These are phyloP conservation scores for Lolium multiflorum DNA, from an alignment of 176 grass and related monocot genomes.

Conservation along the genomic window DNA sequence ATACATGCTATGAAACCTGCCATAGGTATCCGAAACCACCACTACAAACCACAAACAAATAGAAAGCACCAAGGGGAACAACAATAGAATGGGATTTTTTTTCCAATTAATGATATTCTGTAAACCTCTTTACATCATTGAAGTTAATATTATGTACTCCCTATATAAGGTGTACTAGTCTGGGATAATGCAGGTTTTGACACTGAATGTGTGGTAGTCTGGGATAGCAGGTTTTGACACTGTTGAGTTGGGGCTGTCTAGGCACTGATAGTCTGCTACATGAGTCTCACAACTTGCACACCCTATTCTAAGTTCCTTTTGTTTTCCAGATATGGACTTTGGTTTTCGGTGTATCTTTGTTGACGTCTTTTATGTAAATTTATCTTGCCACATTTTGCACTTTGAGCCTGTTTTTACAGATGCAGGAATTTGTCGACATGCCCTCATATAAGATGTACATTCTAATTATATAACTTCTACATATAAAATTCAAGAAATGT, in stretches of 20 bases:
- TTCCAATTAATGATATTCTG: not conserved
- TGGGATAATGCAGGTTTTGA: slow-evolving; percentile 1
- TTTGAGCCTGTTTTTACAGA: not conserved
- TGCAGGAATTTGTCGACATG: not conserved
- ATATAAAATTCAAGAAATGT: not conserved
- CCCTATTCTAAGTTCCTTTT: not conserved
- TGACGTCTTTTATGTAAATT: not conserved
- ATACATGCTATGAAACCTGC: slow-evolving; percentile 8
- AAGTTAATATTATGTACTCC: slow-evolving; percentile 4
- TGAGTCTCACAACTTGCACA: not conserved
- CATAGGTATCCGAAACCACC: not conserved
- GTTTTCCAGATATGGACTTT: not conserved
- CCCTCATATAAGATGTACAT: not conserved
- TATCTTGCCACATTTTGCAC: not conserved
- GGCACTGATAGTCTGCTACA: not conserved
- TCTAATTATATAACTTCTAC: not conserved
- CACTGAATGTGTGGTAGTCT: not conserved
- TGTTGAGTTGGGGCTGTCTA: not conserved
- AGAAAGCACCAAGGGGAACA: not conserved
- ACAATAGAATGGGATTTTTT: not conserved
- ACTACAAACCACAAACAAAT: not conserved
- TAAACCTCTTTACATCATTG: not conserved
- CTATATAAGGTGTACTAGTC: not conserved
- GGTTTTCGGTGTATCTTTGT: not conserved
- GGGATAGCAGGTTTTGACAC: not conserved